Evolutionary conservation across 306 rosid species (phyloP).

Genomic region (Hippophae rhamnoides): DNA sequence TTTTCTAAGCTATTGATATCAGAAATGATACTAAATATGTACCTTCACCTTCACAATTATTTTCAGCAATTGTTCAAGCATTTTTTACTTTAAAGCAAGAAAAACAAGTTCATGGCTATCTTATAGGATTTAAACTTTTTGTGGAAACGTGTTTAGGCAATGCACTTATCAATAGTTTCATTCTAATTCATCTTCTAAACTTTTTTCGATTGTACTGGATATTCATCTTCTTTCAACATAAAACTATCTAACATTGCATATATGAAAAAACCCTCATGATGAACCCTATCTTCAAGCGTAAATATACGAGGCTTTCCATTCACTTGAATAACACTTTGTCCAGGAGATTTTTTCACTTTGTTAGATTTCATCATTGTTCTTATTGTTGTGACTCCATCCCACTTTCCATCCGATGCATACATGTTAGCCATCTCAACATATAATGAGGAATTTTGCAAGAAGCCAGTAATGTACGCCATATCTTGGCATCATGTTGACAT

Average conservation of each 20-base stretch:
- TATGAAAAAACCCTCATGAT: conserved; percentile 34
- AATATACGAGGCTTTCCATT: conserved; percentile 36
- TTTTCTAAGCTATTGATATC: no score
- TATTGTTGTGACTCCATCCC: conserved; percentile 54
- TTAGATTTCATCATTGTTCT: conserved; percentile 46
- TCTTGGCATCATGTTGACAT: conserved; percentile 44
- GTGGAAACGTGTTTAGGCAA: no score
- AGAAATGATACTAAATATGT: no score
- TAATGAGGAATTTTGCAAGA: conserved; percentile 55
- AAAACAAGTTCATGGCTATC: no score
- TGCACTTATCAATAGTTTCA: no score
- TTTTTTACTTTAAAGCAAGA: no score
- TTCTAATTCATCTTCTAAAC: no score
- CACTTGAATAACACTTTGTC: conserved; percentile 52
- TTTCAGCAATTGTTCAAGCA: no score
- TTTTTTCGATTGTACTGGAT: no score
- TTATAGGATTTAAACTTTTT: no score
- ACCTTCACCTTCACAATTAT: no score
- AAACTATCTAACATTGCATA: conserved; percentile 33
- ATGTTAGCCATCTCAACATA: conserved; percentile 61
- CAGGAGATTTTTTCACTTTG: conserved; percentile 44
- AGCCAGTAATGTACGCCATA: conserved; percentile 56
- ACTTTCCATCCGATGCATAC: conserved; percentile 52
- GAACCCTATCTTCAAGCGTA: conserved; percentile 51
- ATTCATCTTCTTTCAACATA: no score